Percentiles rank a stretch among this genome's conserved stretches.
phyloP scores from a whole-genome alignment of 352 stramenopile genomes.

The Phytophthora nicotianae region DNA sequence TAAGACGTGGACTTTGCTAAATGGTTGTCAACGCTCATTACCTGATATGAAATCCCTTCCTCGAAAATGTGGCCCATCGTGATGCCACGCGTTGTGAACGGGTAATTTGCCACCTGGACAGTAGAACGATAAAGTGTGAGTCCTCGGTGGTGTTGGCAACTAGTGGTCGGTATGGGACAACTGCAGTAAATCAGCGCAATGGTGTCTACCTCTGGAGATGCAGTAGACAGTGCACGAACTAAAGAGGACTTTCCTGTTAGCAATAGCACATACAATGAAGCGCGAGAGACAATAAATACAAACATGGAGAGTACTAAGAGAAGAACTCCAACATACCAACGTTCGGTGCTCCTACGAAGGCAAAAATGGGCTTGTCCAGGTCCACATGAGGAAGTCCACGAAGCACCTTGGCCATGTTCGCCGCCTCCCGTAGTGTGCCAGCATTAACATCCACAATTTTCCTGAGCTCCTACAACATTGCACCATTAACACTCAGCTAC shows the following conservation, averaged over 20 bases:
- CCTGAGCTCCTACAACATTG: slow-evolving; percentile 41
- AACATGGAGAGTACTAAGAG: not conserved
- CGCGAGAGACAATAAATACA: slow-evolving; percentile 1
- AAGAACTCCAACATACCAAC: slow-evolving; percentile 53
- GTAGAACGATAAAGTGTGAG: slow-evolving; percentile 4
- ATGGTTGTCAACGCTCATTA: slow-evolving; percentile 11
- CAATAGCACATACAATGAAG: slow-evolving; percentile 2
- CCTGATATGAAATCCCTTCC: slow-evolving; percentile 82
- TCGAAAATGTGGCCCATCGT: slow-evolving; percentile 90
- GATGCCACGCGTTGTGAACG: slow-evolving; percentile 87
- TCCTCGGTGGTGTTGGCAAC: not conserved
- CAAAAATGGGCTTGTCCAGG: slow-evolving; percentile 82
- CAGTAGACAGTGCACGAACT: slow-evolving; percentile 78
- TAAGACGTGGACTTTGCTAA: not conserved
- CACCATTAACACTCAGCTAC: slow-evolving; percentile 4
- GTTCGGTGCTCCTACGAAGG: slow-evolving; percentile 84
- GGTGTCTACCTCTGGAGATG: slow-evolving; percentile 69
- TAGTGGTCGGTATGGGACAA: not conserved
- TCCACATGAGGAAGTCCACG: slow-evolving; percentile 80
- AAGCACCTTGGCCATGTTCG: slow-evolving; percentile 75
- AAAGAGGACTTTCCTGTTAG: slow-evolving; percentile 81
- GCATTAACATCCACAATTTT: slow-evolving; percentile 52
- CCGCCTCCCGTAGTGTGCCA: slow-evolving; percentile 47
- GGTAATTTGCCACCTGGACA: slow-evolving; percentile 83
- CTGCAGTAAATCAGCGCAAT: not conserved